Evolutionary conservation across 2,329 filamentous ascomycete genomes (phyloP).

Genomic region (Cytospora piceae): DNA sequence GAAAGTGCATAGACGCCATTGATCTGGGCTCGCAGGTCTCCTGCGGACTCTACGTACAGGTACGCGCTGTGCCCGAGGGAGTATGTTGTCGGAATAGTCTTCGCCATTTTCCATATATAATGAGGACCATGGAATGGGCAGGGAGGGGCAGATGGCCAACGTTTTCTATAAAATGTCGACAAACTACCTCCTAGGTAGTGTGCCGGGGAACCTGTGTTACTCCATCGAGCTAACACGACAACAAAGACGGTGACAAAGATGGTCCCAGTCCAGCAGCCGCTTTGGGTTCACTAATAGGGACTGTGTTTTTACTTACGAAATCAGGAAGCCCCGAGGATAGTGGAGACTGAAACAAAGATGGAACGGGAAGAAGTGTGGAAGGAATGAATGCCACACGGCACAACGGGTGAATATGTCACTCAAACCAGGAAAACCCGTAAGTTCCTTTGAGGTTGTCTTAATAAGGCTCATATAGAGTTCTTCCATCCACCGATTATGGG

Average conservation of each 20-base stretch:
- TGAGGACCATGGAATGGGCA: neutral
- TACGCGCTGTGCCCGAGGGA: neutral
- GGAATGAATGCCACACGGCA: neutral
- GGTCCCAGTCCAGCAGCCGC: neutral
- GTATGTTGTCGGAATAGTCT: neutral
- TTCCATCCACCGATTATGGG: no score
- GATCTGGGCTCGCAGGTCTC: neutral
- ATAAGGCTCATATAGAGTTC: no score
- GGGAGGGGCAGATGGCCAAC: neutral
- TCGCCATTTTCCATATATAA: neutral
- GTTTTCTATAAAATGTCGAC: neutral
- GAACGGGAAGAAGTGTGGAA: neutral
- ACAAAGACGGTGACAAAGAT: neutral
- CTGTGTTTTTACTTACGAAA: neutral
- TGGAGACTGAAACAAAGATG: neutral
- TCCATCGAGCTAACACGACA: neutral
- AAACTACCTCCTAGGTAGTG: neutral
- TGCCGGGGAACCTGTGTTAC: neutral
- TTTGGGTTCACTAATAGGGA: neutral
- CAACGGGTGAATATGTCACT: no score
- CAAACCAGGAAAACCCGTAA: no score
- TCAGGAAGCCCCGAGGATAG: neutral
- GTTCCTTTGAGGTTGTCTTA: no score
- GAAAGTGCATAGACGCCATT: neutral
- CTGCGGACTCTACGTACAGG: neutral